phyloP scores from a whole-genome alignment of 768 basidiomycete genomes.

The Pisolithus tinctorius region DNA sequence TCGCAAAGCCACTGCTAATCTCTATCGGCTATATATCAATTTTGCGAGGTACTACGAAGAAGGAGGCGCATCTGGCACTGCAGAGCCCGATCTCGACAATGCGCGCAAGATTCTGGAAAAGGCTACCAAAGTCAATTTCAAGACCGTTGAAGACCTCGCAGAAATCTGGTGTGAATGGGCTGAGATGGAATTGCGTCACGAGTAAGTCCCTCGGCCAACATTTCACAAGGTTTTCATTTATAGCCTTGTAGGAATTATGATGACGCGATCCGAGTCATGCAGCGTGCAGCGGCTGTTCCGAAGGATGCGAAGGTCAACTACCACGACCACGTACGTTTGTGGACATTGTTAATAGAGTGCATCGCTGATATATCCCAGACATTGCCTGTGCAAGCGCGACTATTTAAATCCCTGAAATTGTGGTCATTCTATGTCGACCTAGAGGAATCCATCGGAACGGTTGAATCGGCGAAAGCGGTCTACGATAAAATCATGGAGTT shows the following conservation, averaged over 20 bases:
- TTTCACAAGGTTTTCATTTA: constrained; percentile 7
- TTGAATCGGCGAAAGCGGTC: constrained; percentile 84
- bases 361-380: constrained; percentile 39
- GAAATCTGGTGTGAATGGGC: constrained; percentile 99
- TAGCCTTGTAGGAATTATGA: constrained; percentile 77
- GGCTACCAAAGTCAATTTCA: constrained; percentile 87
- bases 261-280: constrained; percentile 92
- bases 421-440: constrained; percentile 99
- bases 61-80: constrained; percentile 74
- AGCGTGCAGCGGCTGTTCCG: constrained; percentile 87
- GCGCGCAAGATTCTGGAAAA: constrained; percentile 93
- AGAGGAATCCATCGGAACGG: constrained; percentile 93
- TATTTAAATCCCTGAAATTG: constrained; percentile 97
- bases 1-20: constrained; percentile 82
- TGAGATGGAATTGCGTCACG: constrained; percentile 93
- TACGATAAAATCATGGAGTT: constrained; percentile 97
- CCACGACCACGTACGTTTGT: constrained; percentile 77
- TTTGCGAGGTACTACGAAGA: constrained; percentile 98
- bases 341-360: not conserved
- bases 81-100: constrained; percentile 75
- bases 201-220: constrained; percentile 47
- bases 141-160: constrained; percentile 93
- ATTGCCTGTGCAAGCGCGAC: constrained; percentile 76
- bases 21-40: constrained; percentile 86
- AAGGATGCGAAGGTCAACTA: constrained; percentile 88